These are phyloP conservation scores for Pleurotus tuoliensis DNA, from an alignment of 768 basidiomycete species.

Conservation along the genomic window DNA sequence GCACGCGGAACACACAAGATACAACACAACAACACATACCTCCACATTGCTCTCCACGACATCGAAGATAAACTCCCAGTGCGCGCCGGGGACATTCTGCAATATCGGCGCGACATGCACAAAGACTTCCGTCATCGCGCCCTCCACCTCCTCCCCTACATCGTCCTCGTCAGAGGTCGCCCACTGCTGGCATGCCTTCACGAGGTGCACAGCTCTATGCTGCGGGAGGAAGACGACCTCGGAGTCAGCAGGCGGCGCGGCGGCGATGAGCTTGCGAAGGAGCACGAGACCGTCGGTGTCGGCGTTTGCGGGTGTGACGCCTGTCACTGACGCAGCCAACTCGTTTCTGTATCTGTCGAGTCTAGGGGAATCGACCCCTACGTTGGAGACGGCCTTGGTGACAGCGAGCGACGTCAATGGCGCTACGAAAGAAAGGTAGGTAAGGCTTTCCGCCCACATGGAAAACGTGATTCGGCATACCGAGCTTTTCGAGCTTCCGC, in stretches of 20 bases:
- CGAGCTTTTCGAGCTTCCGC: slow-evolving; percentile 54
- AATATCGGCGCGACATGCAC: slow-evolving; percentile 78
- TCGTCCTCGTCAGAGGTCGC: slow-evolving; percentile 53
- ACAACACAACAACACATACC: slow-evolving; percentile 55
- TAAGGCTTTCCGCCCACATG: background rate
- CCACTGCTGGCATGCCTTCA: slow-evolving; percentile 87
- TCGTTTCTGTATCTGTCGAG: slow-evolving; percentile 87
- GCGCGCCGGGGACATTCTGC: slow-evolving; percentile 79
- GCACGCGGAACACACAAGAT: too few relatives aligned
- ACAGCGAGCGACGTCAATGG: slow-evolving; percentile 69
- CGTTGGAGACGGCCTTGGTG: slow-evolving; percentile 52
- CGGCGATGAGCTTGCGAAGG: slow-evolving; percentile 64
- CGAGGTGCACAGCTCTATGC: slow-evolving; percentile 78
- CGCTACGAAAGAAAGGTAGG: slow-evolving; percentile 36
- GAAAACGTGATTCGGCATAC: slow-evolving; percentile 34
- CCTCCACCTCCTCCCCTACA: slow-evolving; percentile 75
- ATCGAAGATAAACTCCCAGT: slow-evolving; percentile 94
- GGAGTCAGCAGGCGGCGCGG: slow-evolving; percentile 75
- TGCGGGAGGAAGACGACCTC: slow-evolving; percentile 83
- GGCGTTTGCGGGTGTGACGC: slow-evolving; percentile 58
- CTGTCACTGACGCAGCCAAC: slow-evolving; percentile 75
- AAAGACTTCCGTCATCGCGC: slow-evolving; percentile 71
- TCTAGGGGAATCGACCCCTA: slow-evolving; percentile 63
- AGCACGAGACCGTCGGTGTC: slow-evolving; percentile 65
- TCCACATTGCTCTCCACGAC: slow-evolving; percentile 85